Evolutionary conservation across 2,329 filamentous ascomycete genomes (phyloP).

Genomic region (Diaporthe eres): DNA sequence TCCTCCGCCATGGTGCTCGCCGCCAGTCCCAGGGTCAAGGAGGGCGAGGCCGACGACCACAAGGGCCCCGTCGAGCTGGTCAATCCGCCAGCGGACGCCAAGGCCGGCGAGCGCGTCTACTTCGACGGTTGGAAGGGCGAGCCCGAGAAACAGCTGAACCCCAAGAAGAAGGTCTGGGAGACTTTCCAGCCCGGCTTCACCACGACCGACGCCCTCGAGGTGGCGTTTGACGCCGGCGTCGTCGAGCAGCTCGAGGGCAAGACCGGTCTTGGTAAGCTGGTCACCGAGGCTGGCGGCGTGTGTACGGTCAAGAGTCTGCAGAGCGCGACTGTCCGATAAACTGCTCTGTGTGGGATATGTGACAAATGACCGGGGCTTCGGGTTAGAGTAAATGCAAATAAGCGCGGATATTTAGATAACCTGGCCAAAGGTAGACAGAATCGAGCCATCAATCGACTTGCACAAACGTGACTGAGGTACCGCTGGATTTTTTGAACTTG

Average conservation of each 20-base stretch:
- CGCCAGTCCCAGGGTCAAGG: slow-evolving; percentile 85
- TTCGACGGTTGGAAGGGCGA: slow-evolving; percentile 97
- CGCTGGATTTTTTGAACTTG: neutral
- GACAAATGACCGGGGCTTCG: neutral
- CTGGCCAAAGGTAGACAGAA: neutral
- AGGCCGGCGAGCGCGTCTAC: slow-evolving; percentile 88
- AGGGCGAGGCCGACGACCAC: slow-evolving; percentile 88
- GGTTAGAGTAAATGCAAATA: neutral
- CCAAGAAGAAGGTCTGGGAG: slow-evolving; percentile 99
- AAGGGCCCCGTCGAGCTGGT: slow-evolving; percentile 94
- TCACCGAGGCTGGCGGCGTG: slow-evolving; percentile 81
- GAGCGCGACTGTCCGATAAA: slow-evolving; percentile 85
- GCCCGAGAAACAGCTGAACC: slow-evolving; percentile 94
- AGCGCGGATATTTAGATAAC: neutral
- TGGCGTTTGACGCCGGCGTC: slow-evolving; percentile 85
- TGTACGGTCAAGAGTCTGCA: slow-evolving; percentile 88
- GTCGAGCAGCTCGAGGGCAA: slow-evolving; percentile 81
- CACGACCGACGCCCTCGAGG: slow-evolving; percentile 84
- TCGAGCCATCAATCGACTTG: neutral
- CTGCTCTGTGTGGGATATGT: neutral
- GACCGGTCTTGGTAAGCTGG: slow-evolving; percentile 76
- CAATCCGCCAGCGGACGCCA: slow-evolving; percentile 80
- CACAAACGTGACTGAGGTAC: neutral
- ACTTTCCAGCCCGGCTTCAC: slow-evolving; percentile 96
- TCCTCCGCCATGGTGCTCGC: slow-evolving; percentile 92